Conservation (phyloP, 345 rosid genomes). For the Linum usitatissimum region DNA sequence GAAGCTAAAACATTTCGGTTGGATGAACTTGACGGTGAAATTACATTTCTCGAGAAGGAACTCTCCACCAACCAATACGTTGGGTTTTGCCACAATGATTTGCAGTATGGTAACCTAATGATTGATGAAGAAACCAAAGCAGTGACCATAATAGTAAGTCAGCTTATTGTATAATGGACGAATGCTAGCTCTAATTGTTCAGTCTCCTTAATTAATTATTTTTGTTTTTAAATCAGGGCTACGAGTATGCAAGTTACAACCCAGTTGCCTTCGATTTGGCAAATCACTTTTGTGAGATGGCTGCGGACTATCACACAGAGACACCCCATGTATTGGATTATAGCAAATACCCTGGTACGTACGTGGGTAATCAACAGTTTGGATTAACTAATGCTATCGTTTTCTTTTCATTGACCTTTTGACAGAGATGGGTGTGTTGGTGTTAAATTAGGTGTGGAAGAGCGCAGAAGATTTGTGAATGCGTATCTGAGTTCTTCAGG, state of each 20-base stretch:
- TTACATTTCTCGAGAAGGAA: conserved; percentile 17
- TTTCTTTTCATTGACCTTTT: background rate
- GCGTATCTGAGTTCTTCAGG: conserved; percentile 59
- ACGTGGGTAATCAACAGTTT: background rate
- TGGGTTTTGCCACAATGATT: conserved; percentile 26
- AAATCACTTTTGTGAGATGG: background rate
- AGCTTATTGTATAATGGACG: background rate
- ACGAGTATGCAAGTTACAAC: background rate
- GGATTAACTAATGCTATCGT: background rate
- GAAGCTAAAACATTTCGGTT: conserved; percentile 16
- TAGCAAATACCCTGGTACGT: conserved; percentile 1
- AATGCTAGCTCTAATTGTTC: background rate
- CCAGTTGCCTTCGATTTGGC: background rate
- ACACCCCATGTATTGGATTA: conserved; percentile 1
- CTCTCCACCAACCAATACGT: conserved; percentile 10
- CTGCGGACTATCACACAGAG: background rate
- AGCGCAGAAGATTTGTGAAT: conserved; percentile 48
- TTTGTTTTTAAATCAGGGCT: background rate
- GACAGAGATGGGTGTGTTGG: conserved; percentile 4
- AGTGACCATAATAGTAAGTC: conserved; percentile 22
- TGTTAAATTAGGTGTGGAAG: conserved; percentile 46
- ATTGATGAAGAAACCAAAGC: conserved; percentile 21
- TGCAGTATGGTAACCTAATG: conserved; percentile 29
- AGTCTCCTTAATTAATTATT: background rate
- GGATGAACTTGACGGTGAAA: conserved; percentile 18